phyloP scores from a whole-genome alignment of 2,329 filamentous ascomycete genomes.

The Colletotrichum truncatum region DNA sequence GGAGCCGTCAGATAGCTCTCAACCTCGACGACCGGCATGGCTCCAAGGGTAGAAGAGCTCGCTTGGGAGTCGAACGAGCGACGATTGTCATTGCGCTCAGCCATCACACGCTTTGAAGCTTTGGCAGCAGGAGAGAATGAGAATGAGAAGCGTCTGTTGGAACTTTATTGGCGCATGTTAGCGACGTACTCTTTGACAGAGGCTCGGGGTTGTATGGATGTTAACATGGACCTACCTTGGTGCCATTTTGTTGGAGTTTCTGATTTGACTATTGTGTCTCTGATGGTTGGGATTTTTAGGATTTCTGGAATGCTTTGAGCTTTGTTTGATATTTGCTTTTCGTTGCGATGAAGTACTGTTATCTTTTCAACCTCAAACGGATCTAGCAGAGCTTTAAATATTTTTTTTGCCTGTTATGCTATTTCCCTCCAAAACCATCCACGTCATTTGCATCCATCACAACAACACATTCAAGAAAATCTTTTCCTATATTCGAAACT shows the following conservation, averaged over 20 bases:
- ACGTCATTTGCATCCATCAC: background rate
- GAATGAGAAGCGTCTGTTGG: constrained; percentile 17
- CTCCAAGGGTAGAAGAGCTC: constrained; percentile 17
- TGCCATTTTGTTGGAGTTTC: background rate
- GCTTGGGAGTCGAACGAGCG: constrained; percentile 23
- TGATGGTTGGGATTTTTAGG: background rate
- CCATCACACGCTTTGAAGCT: constrained; percentile 11
- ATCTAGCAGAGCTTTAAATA: background rate
- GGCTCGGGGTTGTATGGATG: too few relatives aligned
- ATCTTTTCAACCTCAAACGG: background rate
- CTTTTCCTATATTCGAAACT: background rate
- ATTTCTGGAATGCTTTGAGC: background rate
- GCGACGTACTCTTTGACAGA: background rate
- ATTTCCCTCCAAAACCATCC: background rate
- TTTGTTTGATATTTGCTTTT: background rate
- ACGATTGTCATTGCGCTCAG: constrained; percentile 1
- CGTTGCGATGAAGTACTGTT: background rate
- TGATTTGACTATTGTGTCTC: background rate
- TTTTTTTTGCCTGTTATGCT: background rate
- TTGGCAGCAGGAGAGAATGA: constrained; percentile 19
- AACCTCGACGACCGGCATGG: constrained; percentile 18
- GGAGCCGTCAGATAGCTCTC: constrained; percentile 18
- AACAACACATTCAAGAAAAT: background rate
- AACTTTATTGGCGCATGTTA: constrained; percentile 1
- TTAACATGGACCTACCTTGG: constrained; percentile 14